Percentiles rank a stretch among this genome's conserved stretches.
phyloP scores from a whole-genome alignment of 768 basidiomycete species.

The Trichaptum fuscoviolaceum region DNA sequence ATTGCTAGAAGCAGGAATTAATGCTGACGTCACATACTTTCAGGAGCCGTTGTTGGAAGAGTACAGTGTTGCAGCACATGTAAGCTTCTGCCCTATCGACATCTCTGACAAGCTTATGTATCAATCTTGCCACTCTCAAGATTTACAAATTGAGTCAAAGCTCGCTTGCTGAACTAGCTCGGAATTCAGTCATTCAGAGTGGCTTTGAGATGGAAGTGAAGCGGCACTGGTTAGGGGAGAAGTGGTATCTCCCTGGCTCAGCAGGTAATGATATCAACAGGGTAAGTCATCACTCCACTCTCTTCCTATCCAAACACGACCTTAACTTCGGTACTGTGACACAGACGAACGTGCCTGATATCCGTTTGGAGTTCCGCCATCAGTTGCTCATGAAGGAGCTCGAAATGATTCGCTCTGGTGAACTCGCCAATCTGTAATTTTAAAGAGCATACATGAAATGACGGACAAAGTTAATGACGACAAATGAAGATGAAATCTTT shows the following conservation, averaged over 20 bases:
- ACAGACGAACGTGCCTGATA: constrained; percentile 96
- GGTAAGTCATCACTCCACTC: constrained; percentile 34
- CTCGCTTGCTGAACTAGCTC: constrained; percentile 90
- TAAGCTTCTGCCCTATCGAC: constrained; percentile 29
- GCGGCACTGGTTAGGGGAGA: constrained; percentile 88
- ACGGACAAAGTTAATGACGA: not conserved
- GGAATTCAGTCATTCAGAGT: constrained; percentile 94
- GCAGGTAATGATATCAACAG: constrained; percentile 96
- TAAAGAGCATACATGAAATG: not conserved
- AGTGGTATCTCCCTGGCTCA: constrained; percentile 91
- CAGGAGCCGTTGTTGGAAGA: constrained; percentile 95
- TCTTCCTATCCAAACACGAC: not conserved
- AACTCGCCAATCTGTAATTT: not conserved
- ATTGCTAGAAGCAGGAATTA: too few relatives aligned
- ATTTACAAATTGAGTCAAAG: constrained; percentile 96
- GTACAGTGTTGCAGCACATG: constrained; percentile 96
- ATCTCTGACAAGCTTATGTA: not conserved
- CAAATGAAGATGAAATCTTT: too few relatives aligned
- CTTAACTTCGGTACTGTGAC: constrained; percentile 8
- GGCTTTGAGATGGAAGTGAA: constrained; percentile 99
- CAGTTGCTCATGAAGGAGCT: constrained; percentile 86
- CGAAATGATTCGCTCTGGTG: constrained; percentile 44
- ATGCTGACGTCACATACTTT: too few relatives aligned
- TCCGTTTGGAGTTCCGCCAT: constrained; percentile 86
- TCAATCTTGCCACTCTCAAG: constrained; percentile 33